Conservation (phyloP, 352 stramenopile species). For the Globisporangium emineosum region DNA sequence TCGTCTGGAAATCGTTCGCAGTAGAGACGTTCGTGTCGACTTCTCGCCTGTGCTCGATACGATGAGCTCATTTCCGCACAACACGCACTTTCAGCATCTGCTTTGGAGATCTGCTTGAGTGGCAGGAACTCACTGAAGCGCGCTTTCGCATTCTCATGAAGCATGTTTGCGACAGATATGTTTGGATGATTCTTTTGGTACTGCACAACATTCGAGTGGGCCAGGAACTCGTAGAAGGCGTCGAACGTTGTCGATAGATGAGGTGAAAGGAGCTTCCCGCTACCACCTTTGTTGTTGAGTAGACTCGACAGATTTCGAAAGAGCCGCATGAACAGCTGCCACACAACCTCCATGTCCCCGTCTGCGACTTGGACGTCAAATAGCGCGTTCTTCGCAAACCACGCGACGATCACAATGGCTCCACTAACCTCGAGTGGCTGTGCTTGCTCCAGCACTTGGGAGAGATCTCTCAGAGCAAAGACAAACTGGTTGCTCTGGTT, state of each 20-base stretch:
- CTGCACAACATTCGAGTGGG: conserved; percentile 42
- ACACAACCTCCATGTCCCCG: conserved; percentile 39
- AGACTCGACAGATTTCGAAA: conserved; percentile 17
- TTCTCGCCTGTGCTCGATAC: conserved; percentile 10
- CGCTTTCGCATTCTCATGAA: conserved; percentile 20
- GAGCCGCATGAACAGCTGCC: conserved; percentile 32
- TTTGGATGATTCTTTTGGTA: background rate
- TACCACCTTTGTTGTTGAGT: background rate
- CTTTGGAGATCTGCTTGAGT: conserved; percentile 19
- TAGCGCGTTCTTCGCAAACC: conserved; percentile 36
- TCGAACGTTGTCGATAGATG: conserved; percentile 33
- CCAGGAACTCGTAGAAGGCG: conserved; percentile 45
- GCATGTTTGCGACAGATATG: conserved; percentile 13
- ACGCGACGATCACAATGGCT: conserved; percentile 23
- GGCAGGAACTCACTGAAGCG: conserved; percentile 22
- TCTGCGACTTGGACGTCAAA: conserved; percentile 47
- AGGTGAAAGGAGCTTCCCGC: conserved; percentile 17
- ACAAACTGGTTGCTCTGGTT: conserved; percentile 62
- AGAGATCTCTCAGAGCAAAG: conserved; percentile 46
- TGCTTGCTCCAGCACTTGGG: conserved; percentile 22
- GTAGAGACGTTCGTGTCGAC: conserved; percentile 15
- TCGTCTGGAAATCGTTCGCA: conserved; percentile 28
- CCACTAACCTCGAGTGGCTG: conserved; percentile 10
- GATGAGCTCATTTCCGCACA: conserved; percentile 15
- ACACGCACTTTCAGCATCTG: conserved; percentile 16